These are phyloP conservation scores for Pneumocystis wakefieldiae DNA, from an alignment of 1,139 yeast genomes.

Conservation along the genomic window DNA sequence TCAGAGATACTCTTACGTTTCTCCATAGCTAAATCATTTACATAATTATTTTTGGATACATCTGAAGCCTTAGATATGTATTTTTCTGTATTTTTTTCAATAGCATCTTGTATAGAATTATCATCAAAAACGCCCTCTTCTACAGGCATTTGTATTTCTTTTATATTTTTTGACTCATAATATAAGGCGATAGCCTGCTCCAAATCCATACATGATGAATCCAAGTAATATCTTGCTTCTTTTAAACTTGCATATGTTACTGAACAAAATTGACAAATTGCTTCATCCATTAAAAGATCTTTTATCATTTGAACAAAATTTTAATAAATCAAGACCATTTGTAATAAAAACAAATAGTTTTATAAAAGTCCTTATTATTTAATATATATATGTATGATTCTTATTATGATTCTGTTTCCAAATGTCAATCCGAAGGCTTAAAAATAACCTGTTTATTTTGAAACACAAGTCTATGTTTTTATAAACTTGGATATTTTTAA, in stretches of 20 bases:
- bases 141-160: neutral
- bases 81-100: neutral
- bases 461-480: no score
- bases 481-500: no score
- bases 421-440: no score
- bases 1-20: neutral
- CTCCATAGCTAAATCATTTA: neutral
- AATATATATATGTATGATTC: no score
- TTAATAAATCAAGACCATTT: neutral
- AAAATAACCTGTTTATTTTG: no score
- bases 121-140: neutral
- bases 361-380: neutral
- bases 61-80: neutral
- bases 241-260: constrained; percentile 65
- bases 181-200: constrained; percentile 76
- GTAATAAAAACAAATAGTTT: neutral
- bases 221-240: constrained; percentile 63
- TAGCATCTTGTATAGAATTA: neutral
- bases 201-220: constrained; percentile 61
- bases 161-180: constrained; percentile 36
- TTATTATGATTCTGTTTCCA: no score
- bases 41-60: neutral
- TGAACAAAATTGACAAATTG: constrained; percentile 61
- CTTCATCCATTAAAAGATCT: constrained; percentile 25
- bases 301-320: neutral